Base-by-base conservation (phyloP, 2,329 filamentous ascomycete genomes). In the Verticillium tricorpus region DNA sequence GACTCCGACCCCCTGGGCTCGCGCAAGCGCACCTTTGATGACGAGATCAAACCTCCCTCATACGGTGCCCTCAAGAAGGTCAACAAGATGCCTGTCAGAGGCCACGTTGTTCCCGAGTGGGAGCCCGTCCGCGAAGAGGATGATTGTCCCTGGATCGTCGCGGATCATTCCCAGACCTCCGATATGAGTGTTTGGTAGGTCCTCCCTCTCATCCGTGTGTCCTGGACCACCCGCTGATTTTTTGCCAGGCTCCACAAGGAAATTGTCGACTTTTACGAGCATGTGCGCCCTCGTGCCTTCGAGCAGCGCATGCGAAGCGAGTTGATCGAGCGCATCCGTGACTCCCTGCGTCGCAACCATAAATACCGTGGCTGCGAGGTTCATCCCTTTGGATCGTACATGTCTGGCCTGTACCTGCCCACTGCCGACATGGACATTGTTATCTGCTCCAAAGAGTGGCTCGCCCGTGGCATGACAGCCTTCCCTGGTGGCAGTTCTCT, bases 401-500 rank as follows among this genome's bases (percentile, higher is more conserved):
- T 92, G 67, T 92, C 92, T 3, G 92, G 91, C 0, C 79, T 92
- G 8, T 87, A 87, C 67, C 77, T 87, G 2, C 85, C 85, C 0
- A 86, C 90, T 1, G 92, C 91, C 17, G 95, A 99, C 72, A 96
- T 99, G 88, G 95, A 99, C 72, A 81, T 99, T 57, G 95, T 97
- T 2, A 84, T 95, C 59, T 85, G 93, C 58, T 87, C 84, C 0
- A 68, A 74, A 9, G 56, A 34, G 12, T 66, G 64, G 62, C 52
- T 64, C 3, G 37, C 58, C 22, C 89, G 88, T 3, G 71, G 76
- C 1, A 56, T 56, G 34, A 61, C 62, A 0, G 70, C 72, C 2
- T 78, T 80, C 31, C 92, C 86, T 66, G 76, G 70, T 65, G 83
- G 77, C 68, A 87, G 79, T 71, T 84, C 77, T 19, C 77, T 96